These are phyloP conservation scores for Neonectria punicea DNA, from an alignment of 2,329 filamentous ascomycete genomes.

Conservation along the genomic window DNA sequence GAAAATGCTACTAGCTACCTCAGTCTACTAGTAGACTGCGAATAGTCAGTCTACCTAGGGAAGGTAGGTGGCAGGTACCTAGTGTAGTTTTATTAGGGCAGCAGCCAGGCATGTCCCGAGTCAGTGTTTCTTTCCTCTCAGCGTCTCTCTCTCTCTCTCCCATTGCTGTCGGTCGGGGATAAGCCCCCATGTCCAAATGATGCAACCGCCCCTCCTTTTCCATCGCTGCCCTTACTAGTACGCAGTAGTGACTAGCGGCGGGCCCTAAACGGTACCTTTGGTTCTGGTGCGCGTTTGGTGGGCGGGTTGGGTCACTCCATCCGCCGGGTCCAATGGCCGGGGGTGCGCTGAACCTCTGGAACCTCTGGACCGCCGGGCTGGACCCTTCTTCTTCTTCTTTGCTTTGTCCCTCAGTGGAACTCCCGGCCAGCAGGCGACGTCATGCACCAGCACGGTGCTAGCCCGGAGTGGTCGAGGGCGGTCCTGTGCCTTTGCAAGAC, in stretches of 20 bases:
- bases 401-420: slow-evolving; percentile 1
- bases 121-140: slow-evolving; percentile 5
- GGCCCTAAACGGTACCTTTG: not conserved
- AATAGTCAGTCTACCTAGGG: too few species aligned
- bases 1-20: not conserved
- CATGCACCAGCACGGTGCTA: slow-evolving; percentile 7
- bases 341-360: not conserved
- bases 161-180: not conserved
- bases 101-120: not conserved
- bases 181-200: slow-evolving; percentile 39
- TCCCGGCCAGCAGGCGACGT: not conserved
- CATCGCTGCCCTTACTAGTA: not conserved
- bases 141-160: too few species aligned
- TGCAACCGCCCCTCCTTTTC: slow-evolving; percentile 34
- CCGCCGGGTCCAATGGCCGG: not conserved
- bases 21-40: too few species aligned
- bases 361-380: not conserved
- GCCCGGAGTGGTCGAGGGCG: too few species aligned
- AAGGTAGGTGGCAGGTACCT: too few species aligned
- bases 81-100: not conserved
- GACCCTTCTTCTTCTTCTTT: not conserved
- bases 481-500: slow-evolving; percentile 10
- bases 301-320: not conserved
- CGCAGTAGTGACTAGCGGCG: not conserved
- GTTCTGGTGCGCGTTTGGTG: not conserved